Evolutionary conservation across 164 flowering plant species (phyloP), one percentile per base, ranked within the genome.

Genomic region (Annona cherimola): DNA sequence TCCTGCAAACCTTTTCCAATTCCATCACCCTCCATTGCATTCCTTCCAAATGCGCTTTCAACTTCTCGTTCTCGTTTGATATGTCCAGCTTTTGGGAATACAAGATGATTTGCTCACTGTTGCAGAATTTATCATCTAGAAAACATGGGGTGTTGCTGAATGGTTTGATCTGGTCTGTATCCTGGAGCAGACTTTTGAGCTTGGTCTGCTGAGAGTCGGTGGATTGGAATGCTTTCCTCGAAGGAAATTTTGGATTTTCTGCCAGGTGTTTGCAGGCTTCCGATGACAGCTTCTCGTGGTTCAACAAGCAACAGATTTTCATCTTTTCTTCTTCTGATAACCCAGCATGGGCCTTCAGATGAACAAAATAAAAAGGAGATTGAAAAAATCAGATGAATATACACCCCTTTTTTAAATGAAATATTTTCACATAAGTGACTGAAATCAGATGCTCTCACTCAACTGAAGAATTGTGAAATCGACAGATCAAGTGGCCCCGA

Each of bases 11-110:
- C 76, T 86, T 87, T 79, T 93, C 99, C 80, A 95, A 76, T 75
- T 93, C 97, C 83, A 83, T 71, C 55, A 95, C 97, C 71, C 93
- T 89, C 81, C 88, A 90, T 69, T 90, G 97, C 97, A 95, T 95
- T 57, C 90, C 94, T 78, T 86, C 84, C 69, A 95, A 73, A 79
- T 90, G 86, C 45, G 82, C 86, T 71, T 70, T 85, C 18, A 93
- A 85, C 70, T 82, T 83, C 72, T 85, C 88, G 63, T 83, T 85
- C 65, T 87, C 94, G 7, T 71, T 35, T 2, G 81, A 66, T 39
- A 76, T 45, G 69, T 86, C 86, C 0, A 82, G 83, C 40, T 81
- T 84, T 73, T 82, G 84, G 0, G 90, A 84, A 60, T 84, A 85
- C 2, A 88, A 81, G 66, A 89, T 83, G 67, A 86, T 74, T 72